Percentiles rank a stretch among this genome's conserved stretches.
Conservation (phyloP, 2,329 filamentous ascomycete genomes). For the Aspergillus tamarii region DNA sequence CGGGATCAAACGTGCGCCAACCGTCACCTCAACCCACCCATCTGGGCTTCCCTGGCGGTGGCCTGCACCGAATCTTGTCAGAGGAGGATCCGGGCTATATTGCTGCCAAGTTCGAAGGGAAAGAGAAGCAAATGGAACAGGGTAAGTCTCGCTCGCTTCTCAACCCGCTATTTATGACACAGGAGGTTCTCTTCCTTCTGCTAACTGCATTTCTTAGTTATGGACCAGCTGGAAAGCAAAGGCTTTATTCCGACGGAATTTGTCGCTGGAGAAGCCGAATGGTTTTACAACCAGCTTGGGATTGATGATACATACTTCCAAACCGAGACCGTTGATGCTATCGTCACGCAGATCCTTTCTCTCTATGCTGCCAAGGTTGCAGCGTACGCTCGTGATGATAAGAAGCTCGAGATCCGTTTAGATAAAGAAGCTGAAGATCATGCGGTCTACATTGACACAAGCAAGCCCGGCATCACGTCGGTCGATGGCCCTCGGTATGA, state of each 20-base stretch:
- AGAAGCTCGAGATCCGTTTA: constrained; percentile 88
- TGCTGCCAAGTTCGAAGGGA: constrained; percentile 90
- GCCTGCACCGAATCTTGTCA: constrained; percentile 71
- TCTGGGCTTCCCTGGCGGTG: constrained; percentile 68
- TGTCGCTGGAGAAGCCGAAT: constrained; percentile 81
- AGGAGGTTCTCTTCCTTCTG: not conserved
- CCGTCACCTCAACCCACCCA: constrained; percentile 90
- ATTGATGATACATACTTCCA: constrained; percentile 99
- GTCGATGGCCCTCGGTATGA: constrained; percentile 87
- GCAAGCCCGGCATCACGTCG: constrained; percentile 78
- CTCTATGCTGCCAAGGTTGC: constrained; percentile 97
- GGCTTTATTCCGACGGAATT: constrained; percentile 85
- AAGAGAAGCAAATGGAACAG: constrained; percentile 84
- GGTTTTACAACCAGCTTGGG: constrained; percentile 97
- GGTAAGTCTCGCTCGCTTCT: constrained; percentile 53
- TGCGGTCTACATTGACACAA: constrained; percentile 98
- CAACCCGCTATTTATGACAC: constrained; percentile 11
- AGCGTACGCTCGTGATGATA: constrained; percentile 88
- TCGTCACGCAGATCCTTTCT: constrained; percentile 92
- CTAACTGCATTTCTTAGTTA: constrained; percentile 59
- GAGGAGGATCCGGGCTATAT: constrained; percentile 93
- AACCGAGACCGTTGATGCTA: constrained; percentile 81
- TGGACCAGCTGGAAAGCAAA: constrained; percentile 74
- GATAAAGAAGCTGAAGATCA: constrained; percentile 95
- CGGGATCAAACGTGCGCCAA: constrained; percentile 61